A percentile compares a stretch with the other conserved stretches of the same genome.
phyloP scores from a whole-genome alignment of 331 rosid genomes.

The Pyracantha coccinea region DNA sequence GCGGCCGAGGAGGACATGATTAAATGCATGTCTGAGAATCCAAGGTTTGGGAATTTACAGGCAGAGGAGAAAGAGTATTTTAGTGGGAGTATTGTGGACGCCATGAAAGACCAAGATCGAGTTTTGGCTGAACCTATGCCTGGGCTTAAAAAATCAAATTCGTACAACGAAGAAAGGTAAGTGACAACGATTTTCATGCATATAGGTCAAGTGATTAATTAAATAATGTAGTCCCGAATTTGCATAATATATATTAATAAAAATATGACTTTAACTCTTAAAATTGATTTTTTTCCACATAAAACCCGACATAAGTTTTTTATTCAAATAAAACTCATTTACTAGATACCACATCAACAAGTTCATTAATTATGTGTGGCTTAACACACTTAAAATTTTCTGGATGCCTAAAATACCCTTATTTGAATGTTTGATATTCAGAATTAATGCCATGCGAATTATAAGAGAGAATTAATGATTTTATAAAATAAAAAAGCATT shows the following conservation, averaged over 20 bases:
- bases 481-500: no score
- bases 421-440: no score
- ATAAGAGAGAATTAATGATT: no score
- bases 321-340: no score
- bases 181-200: not conserved
- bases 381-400: no score
- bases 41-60: conserved; percentile 69
- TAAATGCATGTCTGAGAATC: conserved; percentile 60
- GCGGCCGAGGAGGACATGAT: conserved; percentile 43
- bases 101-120: conserved; percentile 30
- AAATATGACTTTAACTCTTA: no score
- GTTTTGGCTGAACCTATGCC: conserved; percentile 4
- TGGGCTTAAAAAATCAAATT: conserved; percentile 39
- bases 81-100: conserved; percentile 78
- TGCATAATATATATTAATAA: not conserved
- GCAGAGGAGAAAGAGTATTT: conserved; percentile 80
- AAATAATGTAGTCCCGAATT: not conserved
- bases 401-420: no score
- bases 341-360: no score
- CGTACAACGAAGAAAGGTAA: conserved; percentile 54
- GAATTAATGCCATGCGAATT: no score
- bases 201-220: not conserved
- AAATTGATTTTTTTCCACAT: no score
- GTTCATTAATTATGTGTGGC: no score
- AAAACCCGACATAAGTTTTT: no score